Evolutionary conservation across 73 alveolate genomes (phyloP).

Genomic region (Loxodes magnus): DNA sequence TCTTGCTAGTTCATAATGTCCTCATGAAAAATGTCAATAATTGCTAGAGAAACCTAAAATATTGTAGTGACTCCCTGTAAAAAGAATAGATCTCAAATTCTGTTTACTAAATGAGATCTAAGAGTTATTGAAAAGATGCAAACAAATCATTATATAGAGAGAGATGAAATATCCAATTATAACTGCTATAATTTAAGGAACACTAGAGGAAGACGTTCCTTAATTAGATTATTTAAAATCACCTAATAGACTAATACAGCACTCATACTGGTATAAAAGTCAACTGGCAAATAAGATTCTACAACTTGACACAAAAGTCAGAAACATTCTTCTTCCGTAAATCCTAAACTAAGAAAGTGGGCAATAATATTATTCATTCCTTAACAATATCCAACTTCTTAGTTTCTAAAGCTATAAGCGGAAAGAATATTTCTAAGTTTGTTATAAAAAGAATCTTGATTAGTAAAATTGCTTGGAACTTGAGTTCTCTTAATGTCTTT

Average conservation of each 20-base stretch:
- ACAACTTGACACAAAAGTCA: slow-evolving; percentile 62
- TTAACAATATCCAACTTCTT: slow-evolving; percentile 73
- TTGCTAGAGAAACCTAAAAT: no score
- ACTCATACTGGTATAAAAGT: slow-evolving; percentile 52
- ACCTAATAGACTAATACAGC: slow-evolving; percentile 61
- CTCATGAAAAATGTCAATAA: no score
- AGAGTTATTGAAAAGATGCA: slow-evolving; percentile 52
- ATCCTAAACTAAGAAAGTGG: slow-evolving; percentile 39
- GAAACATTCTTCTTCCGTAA: slow-evolving; percentile 70
- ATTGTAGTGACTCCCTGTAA: no score
- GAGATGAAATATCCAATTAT: slow-evolving; percentile 35
- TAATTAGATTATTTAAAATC: slow-evolving; percentile 42
- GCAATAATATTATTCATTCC: slow-evolving; percentile 79
- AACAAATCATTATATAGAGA: slow-evolving; percentile 67
- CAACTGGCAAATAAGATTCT: slow-evolving; percentile 66
- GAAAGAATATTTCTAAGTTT: slow-evolving; percentile 43
- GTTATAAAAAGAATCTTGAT: no score
- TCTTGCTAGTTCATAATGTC: no score
- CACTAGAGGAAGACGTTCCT: slow-evolving; percentile 30
- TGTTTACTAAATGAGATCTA: slow-evolving; percentile 28
- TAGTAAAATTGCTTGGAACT: no score
- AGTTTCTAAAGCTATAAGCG: slow-evolving; percentile 60
- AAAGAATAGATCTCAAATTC: slow-evolving; percentile 54
- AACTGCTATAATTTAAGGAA: slow-evolving; percentile 25
- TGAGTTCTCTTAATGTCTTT: no score